Percentiles rank a stretch among this genome's conserved stretches.
phyloP scores from a whole-genome alignment of 75 land plant species.

The Pinus albicaulis region DNA sequence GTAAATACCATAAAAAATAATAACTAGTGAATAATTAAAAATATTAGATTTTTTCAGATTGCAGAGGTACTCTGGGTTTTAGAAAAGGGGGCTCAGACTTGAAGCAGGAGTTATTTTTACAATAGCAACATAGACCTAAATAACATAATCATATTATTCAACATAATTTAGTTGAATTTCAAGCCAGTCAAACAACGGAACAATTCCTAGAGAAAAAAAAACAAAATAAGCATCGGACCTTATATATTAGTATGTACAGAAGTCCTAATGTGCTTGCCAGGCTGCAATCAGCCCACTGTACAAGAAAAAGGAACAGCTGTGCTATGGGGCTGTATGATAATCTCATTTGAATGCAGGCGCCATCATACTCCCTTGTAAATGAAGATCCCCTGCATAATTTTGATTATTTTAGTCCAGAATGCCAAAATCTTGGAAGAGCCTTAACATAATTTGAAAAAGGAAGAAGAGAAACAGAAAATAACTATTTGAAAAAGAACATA shows the following conservation, averaged over 20 bases:
- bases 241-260: constrained; percentile 68
- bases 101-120: neutral
- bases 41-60: neutral
- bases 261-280: constrained; percentile 71
- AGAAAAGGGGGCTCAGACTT: neutral
- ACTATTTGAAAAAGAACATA: neutral
- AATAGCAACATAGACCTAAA: neutral
- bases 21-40: neutral
- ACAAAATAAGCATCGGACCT: constrained; percentile 30
- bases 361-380: constrained; percentile 53
- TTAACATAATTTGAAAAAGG: neutral
- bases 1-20: neutral
- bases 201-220: constrained; percentile 1
- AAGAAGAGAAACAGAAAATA: neutral
- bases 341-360: constrained; percentile 75
- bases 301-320: constrained; percentile 48
- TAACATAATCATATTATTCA: neutral
- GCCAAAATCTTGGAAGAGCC: neutral
- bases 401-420: neutral
- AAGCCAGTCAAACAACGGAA: neutral
- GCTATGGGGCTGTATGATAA: constrained; percentile 68
- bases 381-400: constrained; percentile 64
- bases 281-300: constrained; percentile 76
- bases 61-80: neutral
- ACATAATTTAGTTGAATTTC: neutral